Base-by-base conservation (phyloP, 306 rosid genomes). In the Alnus glutinosa region DNA sequence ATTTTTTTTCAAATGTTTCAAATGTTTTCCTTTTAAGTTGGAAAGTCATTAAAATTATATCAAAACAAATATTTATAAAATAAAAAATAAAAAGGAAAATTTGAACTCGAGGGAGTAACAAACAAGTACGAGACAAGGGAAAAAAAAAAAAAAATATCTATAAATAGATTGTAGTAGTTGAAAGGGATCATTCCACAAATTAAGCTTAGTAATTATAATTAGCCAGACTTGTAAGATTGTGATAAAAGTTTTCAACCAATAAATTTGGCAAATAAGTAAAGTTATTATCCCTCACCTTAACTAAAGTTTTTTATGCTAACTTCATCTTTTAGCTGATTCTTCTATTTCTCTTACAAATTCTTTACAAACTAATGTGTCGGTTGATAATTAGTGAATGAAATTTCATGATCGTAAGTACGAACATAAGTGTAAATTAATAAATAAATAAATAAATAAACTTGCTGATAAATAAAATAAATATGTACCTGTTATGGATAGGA, bases 401-500 rank as follows among this genome's bases (percentile, higher is more conserved):
- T 39, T 39, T 23, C 28, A 23, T 23, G 28, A 23, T 23, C 28
- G 28, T 23, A 23, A 0, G 28, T 23, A 23, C 0, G 28, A 0
- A 23, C 28, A 23, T 23, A 23, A 23, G 28, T 23, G 28, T 23
- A 23, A 23, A 23, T 23, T 23, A 23, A n/a, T n/a, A 23, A 23
- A 23, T 23, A 23, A 23, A 23, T n/a, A n/a, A n/a, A n/a, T n/a
- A n/a, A n/a, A n/a, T n/a, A n/a, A n/a, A n/a, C n/a, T n/a, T n/a
- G n/a, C n/a, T n/a, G n/a, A 23, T 23, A 23, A 23, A 23, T 0
- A 23, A 23, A 23, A 23, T 23, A 23, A 23, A 67, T 75, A 77
- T 2, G 19, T 78, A 94, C 98, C 98, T 94, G 94, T 94, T 94
- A 75, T 94, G 98, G 80, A 94, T 94, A 28, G 98, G 97, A 89